Conservation (phyloP, 2,329 filamentous ascomycete species). For the Nakataea oryzae region DNA sequence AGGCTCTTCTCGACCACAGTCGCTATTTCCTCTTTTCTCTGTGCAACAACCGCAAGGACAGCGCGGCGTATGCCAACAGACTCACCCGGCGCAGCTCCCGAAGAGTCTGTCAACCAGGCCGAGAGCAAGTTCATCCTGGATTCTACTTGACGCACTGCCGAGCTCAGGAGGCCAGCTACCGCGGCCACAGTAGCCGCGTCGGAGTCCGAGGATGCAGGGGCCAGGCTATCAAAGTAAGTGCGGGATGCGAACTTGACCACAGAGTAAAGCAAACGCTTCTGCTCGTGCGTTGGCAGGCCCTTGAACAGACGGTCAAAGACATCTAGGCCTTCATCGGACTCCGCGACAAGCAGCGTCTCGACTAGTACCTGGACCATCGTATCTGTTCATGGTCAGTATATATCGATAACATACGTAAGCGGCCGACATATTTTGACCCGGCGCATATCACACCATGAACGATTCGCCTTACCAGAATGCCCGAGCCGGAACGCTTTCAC, state of each 20-base stretch:
- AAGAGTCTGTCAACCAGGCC: conserved; percentile 54
- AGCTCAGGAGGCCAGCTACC: conserved; percentile 44
- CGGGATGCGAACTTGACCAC: conserved; percentile 33
- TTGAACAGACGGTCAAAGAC: conserved; percentile 21
- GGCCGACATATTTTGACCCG: neutral
- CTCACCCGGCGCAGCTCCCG: conserved; percentile 55
- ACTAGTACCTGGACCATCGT: conserved; percentile 25
- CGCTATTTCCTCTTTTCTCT: conserved; percentile 39
- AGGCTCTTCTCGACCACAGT: conserved; percentile 58
- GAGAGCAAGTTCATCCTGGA: conserved; percentile 42
- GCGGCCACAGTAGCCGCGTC: conserved; percentile 36
- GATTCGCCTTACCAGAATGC: conserved; percentile 48
- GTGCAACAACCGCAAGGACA: conserved; percentile 45
- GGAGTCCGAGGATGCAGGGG: neutral
- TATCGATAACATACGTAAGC: neutral
- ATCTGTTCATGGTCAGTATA: conserved; percentile 23
- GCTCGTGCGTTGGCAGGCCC: conserved; percentile 28
- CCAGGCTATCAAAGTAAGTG: conserved; percentile 24
- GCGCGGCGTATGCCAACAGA: conserved; percentile 57
- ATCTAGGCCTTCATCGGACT: conserved; percentile 6
- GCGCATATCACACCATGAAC: neutral
- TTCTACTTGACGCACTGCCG: conserved; percentile 35
- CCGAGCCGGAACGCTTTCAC: conserved; percentile 59
- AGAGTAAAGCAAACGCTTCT: conserved; percentile 25
- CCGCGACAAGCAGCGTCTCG: conserved; percentile 20